Base-by-base conservation (phyloP, 2,329 filamentous ascomycete species). In the Trichoderma pleuroti region DNA sequence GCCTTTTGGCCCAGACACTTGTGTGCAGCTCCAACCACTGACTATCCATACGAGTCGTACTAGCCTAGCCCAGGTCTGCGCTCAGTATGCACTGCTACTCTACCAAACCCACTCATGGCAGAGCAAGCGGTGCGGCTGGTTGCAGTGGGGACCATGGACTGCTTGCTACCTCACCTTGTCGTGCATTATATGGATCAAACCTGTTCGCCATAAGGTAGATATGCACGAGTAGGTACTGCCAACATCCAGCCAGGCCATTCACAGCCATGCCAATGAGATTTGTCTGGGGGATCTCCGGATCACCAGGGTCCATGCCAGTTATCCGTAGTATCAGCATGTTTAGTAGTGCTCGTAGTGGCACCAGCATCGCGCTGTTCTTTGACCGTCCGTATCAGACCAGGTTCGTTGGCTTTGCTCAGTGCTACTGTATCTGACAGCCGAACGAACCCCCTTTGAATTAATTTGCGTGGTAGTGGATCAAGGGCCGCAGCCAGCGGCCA, bases 401-500 rank as follows among this genome's bases (percentile, higher is more conserved):
- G 59, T 66, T 49, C 21, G 49, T 68, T 24, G 9, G 46, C 21
- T 28, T 3, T 42, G 34, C 62, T 71, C 57, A n/a, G 28, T 52
- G 21, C 46, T 24, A 52, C 46, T 52, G 46, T 24, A 52, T 34
- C 61, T 46, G 26, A 16, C 18, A 52, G 18, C 26, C 18, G 36
- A 46, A 52, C n/a, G 16, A 21, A 21, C 26, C 28, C 56, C 39
- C 36, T 63, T 61, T 36, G 59, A 52, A 52, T 52, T 52, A 68
- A 64, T 64, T 54, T 71, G 64, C 66, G 49, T 71, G 66, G 70
- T 66, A 30, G 70, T 70, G 70, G 66, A 71, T 52, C 62, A 71
- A 36, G 24, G 52, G 52, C 52, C 32, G 16, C 39, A 21, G 46
- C 21, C 46, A 52, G 21, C 46, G 49, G 32, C 63, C 49, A 56